Conservation (phyloP, 129 eudicot species). For the Centaurea solstitialis region DNA sequence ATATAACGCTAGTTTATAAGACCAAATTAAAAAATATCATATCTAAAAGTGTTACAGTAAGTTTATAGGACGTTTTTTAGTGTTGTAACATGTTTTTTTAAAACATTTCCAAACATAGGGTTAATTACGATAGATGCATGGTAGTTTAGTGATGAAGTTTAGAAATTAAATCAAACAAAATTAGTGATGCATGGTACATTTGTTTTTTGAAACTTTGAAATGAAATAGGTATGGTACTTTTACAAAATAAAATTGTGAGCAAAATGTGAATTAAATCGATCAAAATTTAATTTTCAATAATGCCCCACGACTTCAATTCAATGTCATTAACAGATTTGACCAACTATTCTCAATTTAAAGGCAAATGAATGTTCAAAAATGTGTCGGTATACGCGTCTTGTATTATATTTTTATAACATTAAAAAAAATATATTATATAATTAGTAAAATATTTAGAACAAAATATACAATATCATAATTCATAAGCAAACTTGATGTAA, state of each 20-base stretch:
- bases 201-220: not conserved
- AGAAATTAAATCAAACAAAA: too few relatives aligned
- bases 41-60: too few relatives aligned
- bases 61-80: too few relatives aligned
- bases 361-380: not conserved
- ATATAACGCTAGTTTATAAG: too few relatives aligned
- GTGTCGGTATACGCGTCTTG: constrained; percentile 23
- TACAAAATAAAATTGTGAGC: not conserved
- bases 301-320: constrained; percentile 20
- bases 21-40: too few relatives aligned
- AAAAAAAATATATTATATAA: not conserved
- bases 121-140: too few relatives aligned
- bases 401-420: not conserved
- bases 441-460: not conserved
- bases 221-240: not conserved
- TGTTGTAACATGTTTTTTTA: too few relatives aligned
- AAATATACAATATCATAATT: too few relatives aligned
- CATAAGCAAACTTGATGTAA: not conserved
- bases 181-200: too few relatives aligned
- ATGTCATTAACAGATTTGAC: constrained; percentile 17
- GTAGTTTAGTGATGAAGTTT: too few relatives aligned
- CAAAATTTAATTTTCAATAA: not conserved
- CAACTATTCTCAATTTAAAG: constrained; percentile 20
- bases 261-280: constrained; percentile 1
- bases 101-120: too few relatives aligned